These are phyloP conservation scores for Microglena sp. DNA, from an alignment of 139 green algal species.

Conservation along the genomic window DNA sequence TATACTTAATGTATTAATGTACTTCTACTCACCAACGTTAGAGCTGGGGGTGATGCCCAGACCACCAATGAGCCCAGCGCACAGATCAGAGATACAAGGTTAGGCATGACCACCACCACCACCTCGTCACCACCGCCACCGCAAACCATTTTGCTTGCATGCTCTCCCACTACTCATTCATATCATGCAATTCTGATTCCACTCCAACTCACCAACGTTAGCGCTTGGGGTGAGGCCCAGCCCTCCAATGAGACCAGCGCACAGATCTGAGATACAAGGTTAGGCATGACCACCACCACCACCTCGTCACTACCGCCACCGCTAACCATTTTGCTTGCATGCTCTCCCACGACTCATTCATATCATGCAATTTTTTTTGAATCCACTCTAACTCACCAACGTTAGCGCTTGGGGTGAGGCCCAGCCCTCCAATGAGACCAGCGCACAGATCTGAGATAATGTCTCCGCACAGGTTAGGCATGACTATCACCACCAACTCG, in stretches of 20 bases:
- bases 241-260: slow-evolving; percentile 87
- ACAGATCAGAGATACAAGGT: slow-evolving; percentile 93
- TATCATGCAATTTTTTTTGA: background rate
- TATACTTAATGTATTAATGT: too few relatives aligned
- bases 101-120: slow-evolving; percentile 95
- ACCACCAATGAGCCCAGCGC: slow-evolving; percentile 87
- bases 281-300: slow-evolving; percentile 95
- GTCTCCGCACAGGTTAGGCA: slow-evolving; percentile 95
- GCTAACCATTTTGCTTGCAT: background rate
- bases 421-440: slow-evolving; percentile 86
- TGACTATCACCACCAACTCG: slow-evolving; percentile 94
- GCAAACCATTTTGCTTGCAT: background rate
- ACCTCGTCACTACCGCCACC: too few relatives aligned
- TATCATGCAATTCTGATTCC: background rate
- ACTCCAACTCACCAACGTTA: slow-evolving; percentile 61
- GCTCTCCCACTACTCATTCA: background rate
- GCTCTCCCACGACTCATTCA: background rate
- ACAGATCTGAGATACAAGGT: slow-evolving; percentile 93
- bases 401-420: slow-evolving; percentile 80
- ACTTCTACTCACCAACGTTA: slow-evolving; percentile 58
- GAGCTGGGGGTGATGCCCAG: slow-evolving; percentile 86
- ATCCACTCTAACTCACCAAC: slow-evolving; percentile 67
- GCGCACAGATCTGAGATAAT: slow-evolving; percentile 93
- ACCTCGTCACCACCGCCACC: too few relatives aligned
- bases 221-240: slow-evolving; percentile 86